Percentiles rank a stretch among this genome's conserved stretches.
Conservation (phyloP, 306 rosid species). For the Malus sieversii region DNA sequence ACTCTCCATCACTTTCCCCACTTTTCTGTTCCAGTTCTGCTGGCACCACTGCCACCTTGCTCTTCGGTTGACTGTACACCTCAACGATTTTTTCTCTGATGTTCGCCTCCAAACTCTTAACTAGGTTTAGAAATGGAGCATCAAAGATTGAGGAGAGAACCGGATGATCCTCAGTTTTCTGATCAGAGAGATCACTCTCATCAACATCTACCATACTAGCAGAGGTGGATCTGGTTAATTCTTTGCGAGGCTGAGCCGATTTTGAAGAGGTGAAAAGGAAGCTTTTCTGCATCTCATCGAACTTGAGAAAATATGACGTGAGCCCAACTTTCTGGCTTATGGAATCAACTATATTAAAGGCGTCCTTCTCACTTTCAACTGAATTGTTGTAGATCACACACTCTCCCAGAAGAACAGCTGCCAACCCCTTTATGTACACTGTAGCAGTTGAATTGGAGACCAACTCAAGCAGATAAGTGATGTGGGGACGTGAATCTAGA, state of each 20-base stretch:
- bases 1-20: constrained; percentile 71
- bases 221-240: constrained; percentile 72
- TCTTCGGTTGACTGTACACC: constrained; percentile 76
- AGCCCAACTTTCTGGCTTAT: constrained; percentile 89
- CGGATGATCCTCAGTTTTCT: constrained; percentile 54
- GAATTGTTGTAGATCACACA: constrained; percentile 83
- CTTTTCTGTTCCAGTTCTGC: constrained; percentile 81
- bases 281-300: constrained; percentile 80
- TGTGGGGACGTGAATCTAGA: constrained; percentile 87
- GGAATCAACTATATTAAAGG: constrained; percentile 68
- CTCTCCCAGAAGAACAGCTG: constrained; percentile 84
- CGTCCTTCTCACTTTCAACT: constrained; percentile 56
- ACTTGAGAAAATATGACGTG: constrained; percentile 67
- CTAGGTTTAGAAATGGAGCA: constrained; percentile 47
- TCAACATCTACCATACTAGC: constrained; percentile 80
- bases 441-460: constrained; percentile 63
- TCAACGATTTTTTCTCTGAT: constrained; percentile 75
- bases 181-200: constrained; percentile 42
- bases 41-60: constrained; percentile 83
- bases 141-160: constrained; percentile 71
- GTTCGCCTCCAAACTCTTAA: constrained; percentile 56
- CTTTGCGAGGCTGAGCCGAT: constrained; percentile 40
- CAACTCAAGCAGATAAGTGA: constrained; percentile 81
- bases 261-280: constrained; percentile 43
- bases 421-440: constrained; percentile 67